Base-by-base conservation (phyloP, 2,329 filamentous ascomycete genomes). In the Arthrobotrys entomopaga region DNA sequence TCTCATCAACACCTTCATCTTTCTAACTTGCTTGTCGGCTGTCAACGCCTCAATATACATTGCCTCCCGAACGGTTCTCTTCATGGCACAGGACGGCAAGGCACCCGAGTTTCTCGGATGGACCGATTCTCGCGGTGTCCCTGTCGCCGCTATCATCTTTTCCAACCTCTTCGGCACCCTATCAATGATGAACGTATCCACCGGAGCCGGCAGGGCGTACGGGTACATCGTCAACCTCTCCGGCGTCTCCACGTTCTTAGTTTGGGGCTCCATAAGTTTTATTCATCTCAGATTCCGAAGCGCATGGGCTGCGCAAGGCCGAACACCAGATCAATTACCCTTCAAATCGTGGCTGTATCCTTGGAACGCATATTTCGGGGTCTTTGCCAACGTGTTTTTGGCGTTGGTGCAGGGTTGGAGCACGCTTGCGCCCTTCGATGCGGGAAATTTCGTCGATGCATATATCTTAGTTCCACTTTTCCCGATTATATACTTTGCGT, bases 161-260 rank as follows among this genome's bases (percentile, higher is more conserved):
- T 64, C 64, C 20, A 67, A 67, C 64, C 53, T 75, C 3, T 75
- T 75, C 53, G 63, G 64, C 20, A 61, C 69, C 8, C 26, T 73
- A 22, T 64, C 64, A 3, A 87, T 91, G 85, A 90, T 91, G 87
- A 91, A 91, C 77, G 81, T 90, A 38, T 88, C 85, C 42, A 90
- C 89, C 0, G 89, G 88, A 6, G 88, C 89, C 0, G 84, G 86
- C 49, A 84, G 86, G 73, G 89, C 88, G 0, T 92, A 91, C 79
- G 81, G 80, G 5, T 91, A 91, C 80, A 90, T 92, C 70, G 87
- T 91, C 78, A 67, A 67, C 43, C 59, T 69, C 22, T 67, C 64
- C 24, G 71, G 71, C 24, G 63, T 75, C n/a, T 75, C 71, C 24
- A 67, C 71, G 8, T 75, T 75, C 40, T 43, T 75, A 3, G 64